Conservation (phyloP, 345 rosid genomes). For the Eucalyptus curtisii region DNA sequence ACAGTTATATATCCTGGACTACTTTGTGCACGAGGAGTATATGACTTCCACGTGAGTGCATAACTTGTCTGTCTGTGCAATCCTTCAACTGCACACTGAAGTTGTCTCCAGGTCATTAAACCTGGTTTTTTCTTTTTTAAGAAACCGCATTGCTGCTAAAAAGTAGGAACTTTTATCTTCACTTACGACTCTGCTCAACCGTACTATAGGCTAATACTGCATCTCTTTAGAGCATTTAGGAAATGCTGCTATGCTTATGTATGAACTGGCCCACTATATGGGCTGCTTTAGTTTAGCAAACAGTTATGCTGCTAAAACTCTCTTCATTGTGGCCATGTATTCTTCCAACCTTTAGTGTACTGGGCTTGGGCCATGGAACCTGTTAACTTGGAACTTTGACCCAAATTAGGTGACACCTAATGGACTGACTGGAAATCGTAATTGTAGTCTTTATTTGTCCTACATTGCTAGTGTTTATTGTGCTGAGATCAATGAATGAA, state of each 20-base stretch:
- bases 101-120: neutral
- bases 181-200: neutral
- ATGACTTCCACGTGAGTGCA: constrained; percentile 95
- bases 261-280: neutral
- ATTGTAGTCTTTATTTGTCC: neutral
- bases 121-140: neutral
- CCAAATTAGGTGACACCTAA: neutral
- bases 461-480: neutral
- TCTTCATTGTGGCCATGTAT: neutral
- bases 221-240: neutral
- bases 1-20: constrained; percentile 84
- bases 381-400: neutral
- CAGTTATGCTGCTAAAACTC: neutral
- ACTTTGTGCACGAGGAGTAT: constrained; percentile 85
- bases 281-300: neutral
- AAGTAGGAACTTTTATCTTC: neutral
- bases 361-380: neutral
- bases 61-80: neutral
- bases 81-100: neutral
- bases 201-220: neutral
- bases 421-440: neutral
- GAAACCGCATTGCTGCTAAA: neutral
- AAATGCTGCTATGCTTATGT: neutral
- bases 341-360: neutral
- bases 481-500: neutral